phyloP scores from a whole-genome alignment of 495 filamentous ascomycete species.

The Bacidia gigantensis region DNA sequence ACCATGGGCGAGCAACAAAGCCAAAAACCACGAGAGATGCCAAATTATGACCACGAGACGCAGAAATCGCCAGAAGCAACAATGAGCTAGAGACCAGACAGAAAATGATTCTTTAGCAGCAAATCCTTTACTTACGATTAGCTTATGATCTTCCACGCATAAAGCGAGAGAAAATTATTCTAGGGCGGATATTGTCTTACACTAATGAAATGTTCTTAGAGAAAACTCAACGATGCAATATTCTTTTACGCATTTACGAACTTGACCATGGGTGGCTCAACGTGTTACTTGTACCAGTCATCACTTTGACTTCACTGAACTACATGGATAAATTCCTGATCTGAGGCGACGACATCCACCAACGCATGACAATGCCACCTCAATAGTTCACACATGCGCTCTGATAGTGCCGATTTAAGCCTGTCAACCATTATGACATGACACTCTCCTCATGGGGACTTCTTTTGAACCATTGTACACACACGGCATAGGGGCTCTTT shows the following conservation, averaged over 20 bases:
- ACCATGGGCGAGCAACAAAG: neutral
- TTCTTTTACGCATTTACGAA: constrained; percentile 5
- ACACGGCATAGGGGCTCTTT: too few relatives aligned
- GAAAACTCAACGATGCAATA: neutral
- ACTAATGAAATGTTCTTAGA: neutral
- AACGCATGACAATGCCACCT: too few relatives aligned
- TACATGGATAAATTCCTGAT: too few relatives aligned
- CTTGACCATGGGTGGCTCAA: neutral
- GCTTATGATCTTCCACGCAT: neutral
- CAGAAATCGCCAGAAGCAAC: neutral
- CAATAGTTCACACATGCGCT: too few relatives aligned
- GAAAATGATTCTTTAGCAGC: neutral
- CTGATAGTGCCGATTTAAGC: too few relatives aligned
- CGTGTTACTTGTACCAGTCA: neutral
- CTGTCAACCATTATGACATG: too few relatives aligned
- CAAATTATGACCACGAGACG: neutral
- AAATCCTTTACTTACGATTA: neutral
- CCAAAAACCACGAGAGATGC: neutral
- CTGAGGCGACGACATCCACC: too few relatives aligned
- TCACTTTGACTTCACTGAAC: neutral
- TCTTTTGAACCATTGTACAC: too few relatives aligned
- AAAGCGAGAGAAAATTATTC: neutral
- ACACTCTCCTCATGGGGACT: too few relatives aligned
- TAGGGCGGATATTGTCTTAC: neutral
- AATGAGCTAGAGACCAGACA: neutral